Conservation (phyloP, 352 stramenopile species). For the Phytophthora hibernalis region DNA sequence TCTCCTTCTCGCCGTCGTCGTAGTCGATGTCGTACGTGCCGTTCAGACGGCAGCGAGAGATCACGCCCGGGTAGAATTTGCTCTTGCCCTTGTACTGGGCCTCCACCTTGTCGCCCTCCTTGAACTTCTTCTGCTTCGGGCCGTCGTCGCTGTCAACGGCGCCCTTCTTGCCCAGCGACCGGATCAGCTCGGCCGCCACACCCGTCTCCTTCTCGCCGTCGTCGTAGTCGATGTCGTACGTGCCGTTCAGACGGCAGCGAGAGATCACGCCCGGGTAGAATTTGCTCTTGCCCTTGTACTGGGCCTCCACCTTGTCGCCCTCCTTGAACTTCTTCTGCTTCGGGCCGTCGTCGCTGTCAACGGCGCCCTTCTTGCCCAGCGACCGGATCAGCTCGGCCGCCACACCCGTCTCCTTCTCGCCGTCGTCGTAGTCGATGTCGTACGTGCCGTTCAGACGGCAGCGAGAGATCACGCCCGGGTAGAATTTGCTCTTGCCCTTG, state of each 20-base stretch:
- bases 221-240: constrained; percentile 27
- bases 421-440: constrained; percentile 26
- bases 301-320: constrained; percentile 24
- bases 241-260: constrained; percentile 19
- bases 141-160: constrained; percentile 21
- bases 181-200: constrained; percentile 24
- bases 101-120: constrained; percentile 26
- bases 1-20: constrained; percentile 25
- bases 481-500: constrained; percentile 28
- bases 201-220: constrained; percentile 25
- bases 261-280: constrained; percentile 26
- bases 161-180: constrained; percentile 13
- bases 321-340: constrained; percentile 26
- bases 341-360: constrained; percentile 21
- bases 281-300: constrained; percentile 28
- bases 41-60: constrained; percentile 22
- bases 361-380: constrained; percentile 15
- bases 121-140: constrained; percentile 24
- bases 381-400: constrained; percentile 20
- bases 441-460: constrained; percentile 25
- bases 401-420: constrained; percentile 27
- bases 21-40: constrained; percentile 29
- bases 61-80: constrained; percentile 22
- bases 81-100: constrained; percentile 27
- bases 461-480: constrained; percentile 21